These are phyloP conservation scores for Salvia rosmarinus DNA, from an alignment of 257 asterid species.

Conservation along the genomic window DNA sequence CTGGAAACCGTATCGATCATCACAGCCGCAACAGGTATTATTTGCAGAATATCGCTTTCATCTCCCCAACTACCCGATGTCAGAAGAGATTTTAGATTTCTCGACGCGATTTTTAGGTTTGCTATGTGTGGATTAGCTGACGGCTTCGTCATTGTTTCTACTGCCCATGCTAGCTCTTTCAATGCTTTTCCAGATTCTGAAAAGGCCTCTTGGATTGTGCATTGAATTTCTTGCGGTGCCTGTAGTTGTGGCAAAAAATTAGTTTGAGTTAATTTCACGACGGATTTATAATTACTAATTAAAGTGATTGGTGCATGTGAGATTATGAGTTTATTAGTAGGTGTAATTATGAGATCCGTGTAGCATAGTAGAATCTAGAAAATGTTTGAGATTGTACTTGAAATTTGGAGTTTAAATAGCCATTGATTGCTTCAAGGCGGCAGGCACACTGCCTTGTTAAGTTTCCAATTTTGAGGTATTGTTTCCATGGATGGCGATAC, in stretches of 20 bases:
- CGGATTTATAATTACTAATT: too few species aligned
- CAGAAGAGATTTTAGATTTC: conserved; percentile 46
- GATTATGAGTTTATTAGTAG: too few species aligned
- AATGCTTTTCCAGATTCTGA: conserved; percentile 59
- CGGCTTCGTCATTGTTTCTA: conserved; percentile 54
- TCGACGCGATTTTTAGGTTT: conserved; percentile 49
- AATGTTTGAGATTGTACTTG: conserved; percentile 40
- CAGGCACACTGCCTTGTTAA: conserved; percentile 68
- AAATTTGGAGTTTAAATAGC: conserved; percentile 48
- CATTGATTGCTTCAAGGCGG: conserved; percentile 54
- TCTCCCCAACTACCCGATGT: conserved; percentile 43
- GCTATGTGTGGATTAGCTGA: conserved; percentile 42
- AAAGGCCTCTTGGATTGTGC: conserved; percentile 32
- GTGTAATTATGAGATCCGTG: neutral
- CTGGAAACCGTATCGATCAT: conserved; percentile 48
- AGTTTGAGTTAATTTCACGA: neutral
- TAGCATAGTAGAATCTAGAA: neutral
- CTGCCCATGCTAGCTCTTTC: conserved; percentile 48
- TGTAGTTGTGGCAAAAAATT: conserved; percentile 26
- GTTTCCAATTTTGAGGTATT: conserved; percentile 66
- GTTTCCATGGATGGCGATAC: conserved; percentile 87
- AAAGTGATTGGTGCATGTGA: too few species aligned
- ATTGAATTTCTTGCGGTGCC: conserved; percentile 47
- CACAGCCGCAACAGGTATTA: conserved; percentile 55
- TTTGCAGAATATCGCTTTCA: conserved; percentile 38